Base-by-base conservation (phyloP, 495 filamentous ascomycete genomes). In the Xylaria cubensis region DNA sequence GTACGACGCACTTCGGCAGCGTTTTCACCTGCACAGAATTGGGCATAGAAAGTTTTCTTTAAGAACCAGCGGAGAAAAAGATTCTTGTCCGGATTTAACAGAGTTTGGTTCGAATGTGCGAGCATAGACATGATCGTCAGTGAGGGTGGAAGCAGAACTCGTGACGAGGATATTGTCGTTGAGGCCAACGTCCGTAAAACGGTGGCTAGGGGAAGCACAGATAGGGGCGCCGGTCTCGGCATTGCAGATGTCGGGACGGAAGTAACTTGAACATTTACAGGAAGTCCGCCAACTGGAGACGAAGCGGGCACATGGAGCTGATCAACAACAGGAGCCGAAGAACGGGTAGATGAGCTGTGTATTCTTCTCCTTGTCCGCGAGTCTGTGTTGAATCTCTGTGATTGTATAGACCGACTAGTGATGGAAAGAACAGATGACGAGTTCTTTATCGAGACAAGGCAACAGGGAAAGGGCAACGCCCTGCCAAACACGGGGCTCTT, bases 11-110 rank as follows among this genome's bases (percentile, higher is more conserved):
- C 90, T 78, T 94, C 91, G 1, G 73, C 67, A 0, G 84, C 80
- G 58, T 88, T 91, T 76, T 91, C 89, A 24, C 93, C 93, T 1
- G 92, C 92, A 77, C 93, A 97, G 79, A 95, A 97, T 75, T 97
- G 92, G 67, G 88, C 87, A 78, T 97, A 97, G 77, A 97, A 93
- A 0, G 92, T 95, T 68, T 89, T 86, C 71, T 92, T 91, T 41
- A 97, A 84, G 44, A 92, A 78, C 72, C 78, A 86, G 19, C 82
- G 80, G 17, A 91, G 83, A 21, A 90, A 12, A 0, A 84, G 85
- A 70, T 92, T 92, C 42, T 77, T 80, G 71, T 89, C 86, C 4
- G 89, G 88, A 72, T 86, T 87, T 13, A 92, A 80, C 9, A 89
- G 51, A 1, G 89, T 83, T 21, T 80, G 89, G 55, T 87, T 88